These are phyloP conservation scores for Cunninghamia lanceolata DNA, from an alignment of 75 land plant species.

Conservation along the genomic window DNA sequence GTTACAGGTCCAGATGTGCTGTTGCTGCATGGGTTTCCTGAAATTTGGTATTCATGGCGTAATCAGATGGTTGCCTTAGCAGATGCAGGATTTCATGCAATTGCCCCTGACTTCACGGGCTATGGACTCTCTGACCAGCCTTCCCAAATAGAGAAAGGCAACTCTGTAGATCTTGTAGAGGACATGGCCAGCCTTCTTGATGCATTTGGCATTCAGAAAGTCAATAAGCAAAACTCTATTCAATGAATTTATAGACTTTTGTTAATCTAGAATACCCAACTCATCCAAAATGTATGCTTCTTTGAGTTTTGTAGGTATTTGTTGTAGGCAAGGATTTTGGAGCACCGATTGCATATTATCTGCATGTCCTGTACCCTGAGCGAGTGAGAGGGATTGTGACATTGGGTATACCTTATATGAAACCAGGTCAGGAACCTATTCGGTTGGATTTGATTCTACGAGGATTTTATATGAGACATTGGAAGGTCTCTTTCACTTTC, in stretches of 20 bases:
- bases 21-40: no score
- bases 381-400: conserved; percentile 43
- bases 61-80: no score
- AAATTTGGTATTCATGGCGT: no score
- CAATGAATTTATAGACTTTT: neutral
- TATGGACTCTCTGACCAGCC: no score
- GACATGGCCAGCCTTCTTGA: conserved; percentile 33
- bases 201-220: conserved; percentile 40
- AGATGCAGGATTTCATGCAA: no score
- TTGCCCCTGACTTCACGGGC: no score
- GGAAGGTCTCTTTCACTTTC: neutral
- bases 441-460: neutral
- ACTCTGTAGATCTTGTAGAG: no score
- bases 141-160: no score
- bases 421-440: neutral
- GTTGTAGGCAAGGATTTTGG: conserved; percentile 62
- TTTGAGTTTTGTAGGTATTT: conserved; percentile 32
- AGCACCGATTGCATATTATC: conserved; percentile 17
- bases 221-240: neutral
- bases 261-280: neutral
- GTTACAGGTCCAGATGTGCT: no score
- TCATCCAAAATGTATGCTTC: neutral
- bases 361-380: conserved; percentile 38
- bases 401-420: conserved; percentile 39
- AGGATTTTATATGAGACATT: neutral